Evolutionary conservation across 352 stramenopile genomes (phyloP).

Genomic region (Pythium myriotylum): DNA sequence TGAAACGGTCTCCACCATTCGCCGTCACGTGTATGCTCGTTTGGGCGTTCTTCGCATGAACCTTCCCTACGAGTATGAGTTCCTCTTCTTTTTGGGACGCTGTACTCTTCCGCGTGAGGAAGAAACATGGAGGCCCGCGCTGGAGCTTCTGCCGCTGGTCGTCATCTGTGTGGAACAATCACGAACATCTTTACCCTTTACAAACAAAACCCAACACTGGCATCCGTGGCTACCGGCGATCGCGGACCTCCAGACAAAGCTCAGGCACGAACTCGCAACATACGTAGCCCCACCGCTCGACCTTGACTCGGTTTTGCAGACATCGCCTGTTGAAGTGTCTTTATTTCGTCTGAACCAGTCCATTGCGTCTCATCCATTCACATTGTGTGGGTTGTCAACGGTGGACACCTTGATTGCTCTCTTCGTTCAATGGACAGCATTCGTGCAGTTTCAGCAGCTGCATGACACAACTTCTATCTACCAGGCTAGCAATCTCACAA

Average conservation of each 20-base stretch:
- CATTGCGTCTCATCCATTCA: neutral
- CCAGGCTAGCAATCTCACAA: slow-evolving; percentile 12
- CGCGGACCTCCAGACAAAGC: neutral
- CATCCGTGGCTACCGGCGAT: neutral
- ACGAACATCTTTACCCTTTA: neutral
- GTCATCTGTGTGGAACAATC: slow-evolving; percentile 10
- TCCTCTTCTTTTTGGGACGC: slow-evolving; percentile 15
- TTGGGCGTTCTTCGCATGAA: too few relatives aligned
- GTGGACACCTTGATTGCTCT: slow-evolving; percentile 14
- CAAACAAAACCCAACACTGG: neutral
- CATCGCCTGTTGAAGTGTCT: neutral
- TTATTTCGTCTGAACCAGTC: slow-evolving; percentile 16
- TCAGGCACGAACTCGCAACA: slow-evolving; percentile 3
- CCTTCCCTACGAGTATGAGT: neutral
- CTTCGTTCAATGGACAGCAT: slow-evolving; percentile 54
- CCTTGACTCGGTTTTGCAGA: neutral
- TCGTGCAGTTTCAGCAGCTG: slow-evolving; percentile 54
- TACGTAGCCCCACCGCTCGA: neutral
- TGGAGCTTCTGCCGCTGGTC: slow-evolving; percentile 17
- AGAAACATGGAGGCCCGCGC: slow-evolving; percentile 3
- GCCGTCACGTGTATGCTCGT: too few relatives aligned
- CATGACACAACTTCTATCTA: slow-evolving; percentile 45
- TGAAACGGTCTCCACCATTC: neutral
- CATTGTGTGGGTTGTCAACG: slow-evolving; percentile 1
- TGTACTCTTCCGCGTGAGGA: slow-evolving; percentile 9